Conservation (phyloP, 2,329 filamentous ascomycete genomes). For the Phialophora chinensis region DNA sequence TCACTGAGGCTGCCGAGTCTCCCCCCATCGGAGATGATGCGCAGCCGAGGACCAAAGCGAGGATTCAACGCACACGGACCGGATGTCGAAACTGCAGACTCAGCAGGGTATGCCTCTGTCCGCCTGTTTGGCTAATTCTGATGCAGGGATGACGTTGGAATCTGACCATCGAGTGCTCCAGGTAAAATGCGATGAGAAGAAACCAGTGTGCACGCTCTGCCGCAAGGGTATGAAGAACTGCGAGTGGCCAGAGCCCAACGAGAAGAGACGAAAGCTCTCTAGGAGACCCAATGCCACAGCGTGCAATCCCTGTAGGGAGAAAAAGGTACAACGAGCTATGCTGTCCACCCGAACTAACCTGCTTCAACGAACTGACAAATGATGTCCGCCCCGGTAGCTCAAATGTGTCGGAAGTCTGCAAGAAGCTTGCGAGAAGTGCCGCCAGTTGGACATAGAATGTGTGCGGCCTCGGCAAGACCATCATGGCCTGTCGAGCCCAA, state of each 20-base stretch:
- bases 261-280: neutral
- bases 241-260: neutral
- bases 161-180: neutral
- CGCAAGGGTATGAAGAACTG: neutral
- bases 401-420: conserved; percentile 2
- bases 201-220: neutral
- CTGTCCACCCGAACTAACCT: neutral
- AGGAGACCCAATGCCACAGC: conserved; percentile 6
- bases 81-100: too few species aligned
- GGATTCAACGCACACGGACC: too few species aligned
- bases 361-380: neutral
- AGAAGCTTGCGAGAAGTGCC: neutral
- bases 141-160: too few species aligned
- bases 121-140: too few species aligned
- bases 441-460: neutral
- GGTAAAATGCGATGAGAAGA: conserved; percentile 6
- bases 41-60: too few species aligned
- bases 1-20: too few species aligned
- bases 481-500: neutral
- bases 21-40: too few species aligned
- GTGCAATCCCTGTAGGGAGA: neutral
- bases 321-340: conserved; percentile 1
- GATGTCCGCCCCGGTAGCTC: neutral
- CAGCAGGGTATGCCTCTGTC: too few species aligned
- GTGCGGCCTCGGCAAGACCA: neutral